A percentile compares a stretch with the other conserved stretches of the same genome.
These are phyloP conservation scores for Fusarium sp. DNA, from an alignment of 2,329 filamentous ascomycete species.

Conservation along the genomic window DNA sequence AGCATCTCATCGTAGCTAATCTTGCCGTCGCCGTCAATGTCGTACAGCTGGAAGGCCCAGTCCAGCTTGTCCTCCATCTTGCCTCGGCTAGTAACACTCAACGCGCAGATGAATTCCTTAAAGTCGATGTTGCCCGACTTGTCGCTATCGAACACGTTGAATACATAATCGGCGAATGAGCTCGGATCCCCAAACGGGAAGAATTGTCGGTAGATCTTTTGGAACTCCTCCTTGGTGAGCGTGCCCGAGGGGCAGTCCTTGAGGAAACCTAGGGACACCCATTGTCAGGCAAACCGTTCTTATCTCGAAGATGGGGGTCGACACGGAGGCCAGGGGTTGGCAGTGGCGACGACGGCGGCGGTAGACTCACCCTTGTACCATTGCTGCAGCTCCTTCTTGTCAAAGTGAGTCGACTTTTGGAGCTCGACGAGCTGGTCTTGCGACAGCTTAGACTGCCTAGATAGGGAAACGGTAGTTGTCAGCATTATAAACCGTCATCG, in stretches of 20 bases:
- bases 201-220: conserved; percentile 99
- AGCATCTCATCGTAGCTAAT: conserved; percentile 99
- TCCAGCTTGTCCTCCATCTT: conserved; percentile 99
- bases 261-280: conserved; percentile 78
- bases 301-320: background rate
- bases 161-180: conserved; percentile 98
- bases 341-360: background rate
- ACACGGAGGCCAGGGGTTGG: background rate
- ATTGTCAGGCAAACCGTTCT: conserved; percentile 27
- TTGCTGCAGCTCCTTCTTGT: conserved; percentile 99
- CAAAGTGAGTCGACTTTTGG: conserved; percentile 97
- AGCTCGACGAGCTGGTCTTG: conserved; percentile 95
- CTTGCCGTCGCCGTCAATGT: conserved; percentile 98
- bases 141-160: conserved; percentile 98
- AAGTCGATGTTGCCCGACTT: conserved; percentile 98
- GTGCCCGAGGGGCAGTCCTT: conserved; percentile 98
- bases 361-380: conserved; percentile 96
- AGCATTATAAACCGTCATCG: conserved; percentile 33
- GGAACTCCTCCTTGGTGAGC: conserved; percentile 98
- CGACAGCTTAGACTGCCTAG: conserved; percentile 97
- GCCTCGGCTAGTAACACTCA: conserved; percentile 95
- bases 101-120: conserved; percentile 98
- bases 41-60: conserved; percentile 99
- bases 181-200: conserved; percentile 98
- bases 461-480: conserved; percentile 22